phyloP scores from a whole-genome alignment of 2,329 filamentous ascomycete genomes.

The Cryphonectria radicalis region DNA sequence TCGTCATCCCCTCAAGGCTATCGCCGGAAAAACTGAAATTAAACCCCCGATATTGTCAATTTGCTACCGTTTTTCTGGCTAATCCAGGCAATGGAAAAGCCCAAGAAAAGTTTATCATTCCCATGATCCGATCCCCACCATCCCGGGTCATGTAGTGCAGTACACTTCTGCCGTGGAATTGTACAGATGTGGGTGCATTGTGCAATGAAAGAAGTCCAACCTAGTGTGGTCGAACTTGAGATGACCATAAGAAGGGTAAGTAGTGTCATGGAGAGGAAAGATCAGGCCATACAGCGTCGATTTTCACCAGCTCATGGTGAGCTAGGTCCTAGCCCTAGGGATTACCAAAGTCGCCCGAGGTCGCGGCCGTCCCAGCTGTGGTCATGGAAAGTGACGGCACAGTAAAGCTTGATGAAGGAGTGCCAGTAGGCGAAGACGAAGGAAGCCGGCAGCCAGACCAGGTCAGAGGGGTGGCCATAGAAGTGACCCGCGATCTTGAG shows the following conservation, averaged over 20 bases:
- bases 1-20: neutral
- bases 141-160: neutral
- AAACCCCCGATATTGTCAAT: no score
- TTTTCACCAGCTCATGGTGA: neutral
- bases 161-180: neutral
- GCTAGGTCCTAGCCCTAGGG: neutral
- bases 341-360: slow-evolving; percentile 30
- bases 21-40: neutral
- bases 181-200: neutral
- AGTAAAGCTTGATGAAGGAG: slow-evolving; percentile 60
- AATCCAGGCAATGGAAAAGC: no score
- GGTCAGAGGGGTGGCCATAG: slow-evolving; percentile 53
- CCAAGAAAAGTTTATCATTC: neutral
- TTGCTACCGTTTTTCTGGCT: neutral
- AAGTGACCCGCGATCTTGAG: slow-evolving; percentile 62
- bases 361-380: slow-evolving; percentile 47
- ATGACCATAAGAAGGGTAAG: no score
- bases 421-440: slow-evolving; percentile 62
- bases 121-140: neutral
- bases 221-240: neutral
- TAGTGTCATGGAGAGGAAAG: neutral
- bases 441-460: slow-evolving; percentile 53
- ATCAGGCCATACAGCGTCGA: neutral
- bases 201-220: neutral
- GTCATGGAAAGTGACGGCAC: slow-evolving; percentile 56